Conservation (phyloP, 2,329 filamentous ascomycete species). For the Cladophialophora yegresii region DNA sequence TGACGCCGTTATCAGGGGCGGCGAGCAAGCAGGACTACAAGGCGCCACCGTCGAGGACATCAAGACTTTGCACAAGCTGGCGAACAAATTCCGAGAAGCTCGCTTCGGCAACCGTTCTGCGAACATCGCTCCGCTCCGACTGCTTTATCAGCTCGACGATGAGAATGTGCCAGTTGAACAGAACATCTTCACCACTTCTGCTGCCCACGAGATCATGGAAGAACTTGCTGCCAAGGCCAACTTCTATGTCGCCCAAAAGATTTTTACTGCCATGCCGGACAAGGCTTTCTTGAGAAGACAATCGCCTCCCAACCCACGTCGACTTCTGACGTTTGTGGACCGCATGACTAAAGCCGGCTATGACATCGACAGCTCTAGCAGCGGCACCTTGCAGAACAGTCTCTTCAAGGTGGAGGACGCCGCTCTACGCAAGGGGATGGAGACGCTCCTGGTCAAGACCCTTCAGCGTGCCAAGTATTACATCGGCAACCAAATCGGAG, state of each 20-base stretch:
- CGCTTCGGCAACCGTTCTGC: conserved; percentile 78
- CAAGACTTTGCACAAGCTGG: conserved; percentile 74
- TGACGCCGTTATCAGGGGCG: conserved; percentile 73
- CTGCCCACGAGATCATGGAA: conserved; percentile 89
- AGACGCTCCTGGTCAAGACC: conserved; percentile 89
- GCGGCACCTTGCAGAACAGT: conserved; percentile 88
- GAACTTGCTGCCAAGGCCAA: conserved; percentile 95
- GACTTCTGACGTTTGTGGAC: conserved; percentile 86
- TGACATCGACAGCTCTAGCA: conserved; percentile 85
- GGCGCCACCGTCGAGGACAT: conserved; percentile 73
- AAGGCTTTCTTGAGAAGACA: conserved; percentile 92
- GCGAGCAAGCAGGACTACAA: conserved; percentile 63
- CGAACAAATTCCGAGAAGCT: conserved; percentile 86
- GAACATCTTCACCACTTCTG: conserved; percentile 91
- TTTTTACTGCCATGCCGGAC: conserved; percentile 77
- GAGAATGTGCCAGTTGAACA: conserved; percentile 96
- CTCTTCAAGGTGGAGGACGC: conserved; percentile 88
- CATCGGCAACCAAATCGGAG: conserved; percentile 74
- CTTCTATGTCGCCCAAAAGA: conserved; percentile 79
- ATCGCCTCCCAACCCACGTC: conserved; percentile 78
- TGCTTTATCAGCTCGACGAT: conserved; percentile 92
- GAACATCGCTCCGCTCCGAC: conserved; percentile 79
- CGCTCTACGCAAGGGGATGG: conserved; percentile 93
- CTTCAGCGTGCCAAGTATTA: conserved; percentile 97
- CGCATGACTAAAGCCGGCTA: conserved; percentile 91